A percentile compares a stretch with the other conserved stretches of the same genome.
These are phyloP conservation scores for Thelephora aurantiotincta DNA, from an alignment of 768 basidiomycete species.

Conservation along the genomic window DNA sequence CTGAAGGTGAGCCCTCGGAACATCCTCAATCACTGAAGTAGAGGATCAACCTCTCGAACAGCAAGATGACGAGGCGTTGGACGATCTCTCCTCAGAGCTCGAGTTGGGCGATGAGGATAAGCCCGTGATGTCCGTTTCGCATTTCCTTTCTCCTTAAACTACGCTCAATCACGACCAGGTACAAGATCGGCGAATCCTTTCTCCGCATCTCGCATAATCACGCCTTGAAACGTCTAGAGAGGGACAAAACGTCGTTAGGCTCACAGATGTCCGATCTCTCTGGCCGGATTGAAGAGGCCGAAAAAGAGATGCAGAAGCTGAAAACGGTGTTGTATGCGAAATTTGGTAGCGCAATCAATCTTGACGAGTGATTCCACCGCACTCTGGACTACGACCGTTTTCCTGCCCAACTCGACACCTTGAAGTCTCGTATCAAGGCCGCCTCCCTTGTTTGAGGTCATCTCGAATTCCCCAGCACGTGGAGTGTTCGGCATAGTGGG, in stretches of 20 bases:
- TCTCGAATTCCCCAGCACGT: too few species aligned
- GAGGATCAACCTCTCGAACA: conserved; percentile 16
- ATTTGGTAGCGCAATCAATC: conserved; percentile 86
- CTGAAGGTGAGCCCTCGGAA: conserved; percentile 44
- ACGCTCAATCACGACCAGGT: conserved; percentile 31
- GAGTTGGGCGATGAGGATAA: conserved; percentile 83
- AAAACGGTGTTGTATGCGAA: conserved; percentile 77
- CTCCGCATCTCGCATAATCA: conserved; percentile 57
- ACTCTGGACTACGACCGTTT: too few species aligned
- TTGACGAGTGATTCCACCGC: conserved; percentile 49
- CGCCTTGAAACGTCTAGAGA: conserved; percentile 60
- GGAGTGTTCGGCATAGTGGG: too few species aligned
- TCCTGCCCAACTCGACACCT: too few species aligned
- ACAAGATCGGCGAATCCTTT: conserved; percentile 84
- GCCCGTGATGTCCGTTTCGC: conserved; percentile 46
- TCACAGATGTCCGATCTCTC: conserved; percentile 37
- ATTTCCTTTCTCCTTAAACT: neutral
- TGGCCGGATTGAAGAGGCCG: conserved; percentile 45
- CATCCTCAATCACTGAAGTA: neutral
- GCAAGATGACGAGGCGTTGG: conserved; percentile 92
- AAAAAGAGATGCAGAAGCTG: conserved; percentile 64
- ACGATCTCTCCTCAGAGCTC: conserved; percentile 77
- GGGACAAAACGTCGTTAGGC: conserved; percentile 48
- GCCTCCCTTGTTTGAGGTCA: too few species aligned
- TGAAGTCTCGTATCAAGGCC: too few species aligned